These are phyloP conservation scores for Calocybe gangraenosa DNA, from an alignment of 768 basidiomycete genomes.

Conservation along the genomic window DNA sequence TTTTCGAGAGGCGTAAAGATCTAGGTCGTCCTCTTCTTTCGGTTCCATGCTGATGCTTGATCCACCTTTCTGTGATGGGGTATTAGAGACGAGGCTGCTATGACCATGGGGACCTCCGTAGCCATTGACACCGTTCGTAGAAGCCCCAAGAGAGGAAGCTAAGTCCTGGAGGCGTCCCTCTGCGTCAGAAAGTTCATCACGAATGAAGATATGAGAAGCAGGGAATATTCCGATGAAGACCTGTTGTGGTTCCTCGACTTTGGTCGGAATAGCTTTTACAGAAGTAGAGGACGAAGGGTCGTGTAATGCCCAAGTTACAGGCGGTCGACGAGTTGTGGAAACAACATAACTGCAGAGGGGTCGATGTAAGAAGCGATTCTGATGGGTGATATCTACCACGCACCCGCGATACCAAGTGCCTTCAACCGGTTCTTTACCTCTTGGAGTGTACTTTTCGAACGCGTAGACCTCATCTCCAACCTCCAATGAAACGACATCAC, in stretches of 20 bases:
- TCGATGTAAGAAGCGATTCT: slow-evolving; percentile 8
- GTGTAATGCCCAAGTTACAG: slow-evolving; percentile 59
- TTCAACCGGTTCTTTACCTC: slow-evolving; percentile 63
- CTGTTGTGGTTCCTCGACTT: slow-evolving; percentile 75
- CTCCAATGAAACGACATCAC: slow-evolving; percentile 82
- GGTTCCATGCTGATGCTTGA: slow-evolving; percentile 48
- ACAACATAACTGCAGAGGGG: slow-evolving; percentile 70
- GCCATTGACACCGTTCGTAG: slow-evolving; percentile 25
- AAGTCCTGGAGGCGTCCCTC: slow-evolving; percentile 81
- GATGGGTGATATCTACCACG: slow-evolving; percentile 22
- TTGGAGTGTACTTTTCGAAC: slow-evolving; percentile 85
- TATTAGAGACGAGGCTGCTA: slow-evolving; percentile 40
- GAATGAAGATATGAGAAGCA: slow-evolving; percentile 80
- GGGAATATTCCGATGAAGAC: slow-evolving; percentile 96
- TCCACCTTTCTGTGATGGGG: slow-evolving; percentile 43
- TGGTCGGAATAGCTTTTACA: slow-evolving; percentile 42
- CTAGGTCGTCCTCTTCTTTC: slow-evolving; percentile 61
- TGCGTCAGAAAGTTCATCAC: slow-evolving; percentile 84
- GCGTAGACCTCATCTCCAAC: slow-evolving; percentile 97
- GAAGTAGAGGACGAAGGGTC: slow-evolving; percentile 51
- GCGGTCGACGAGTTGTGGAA: slow-evolving; percentile 71
- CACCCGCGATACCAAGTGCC: slow-evolving; percentile 94
- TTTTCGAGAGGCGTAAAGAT: slow-evolving; percentile 38
- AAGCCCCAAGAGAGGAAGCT: slow-evolving; percentile 45
- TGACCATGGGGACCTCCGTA: slow-evolving; percentile 25